Evolutionary conservation across 441 rosid genomes (phyloP).

Genomic region (Aleurites moluccanus): DNA sequence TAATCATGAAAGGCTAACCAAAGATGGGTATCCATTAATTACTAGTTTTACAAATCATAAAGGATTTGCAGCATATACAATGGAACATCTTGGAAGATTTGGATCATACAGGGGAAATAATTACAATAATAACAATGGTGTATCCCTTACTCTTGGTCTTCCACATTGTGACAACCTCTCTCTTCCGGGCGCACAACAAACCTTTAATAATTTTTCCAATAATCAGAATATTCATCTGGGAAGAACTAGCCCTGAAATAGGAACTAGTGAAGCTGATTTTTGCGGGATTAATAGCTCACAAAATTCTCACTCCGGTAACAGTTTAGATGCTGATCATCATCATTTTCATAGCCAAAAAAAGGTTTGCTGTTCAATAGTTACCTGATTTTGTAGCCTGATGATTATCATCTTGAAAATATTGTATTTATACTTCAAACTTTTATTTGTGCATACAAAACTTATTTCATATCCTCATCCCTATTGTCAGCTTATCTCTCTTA

Average conservation of each 20-base stretch:
- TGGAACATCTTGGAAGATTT: slow-evolving; percentile 79
- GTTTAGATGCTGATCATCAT: no score
- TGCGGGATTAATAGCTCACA: slow-evolving; percentile 64
- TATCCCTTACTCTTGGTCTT: slow-evolving; percentile 85
- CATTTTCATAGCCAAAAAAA: slow-evolving; percentile 75
- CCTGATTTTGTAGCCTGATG: slow-evolving; percentile 85
- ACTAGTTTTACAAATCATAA: slow-evolving; percentile 68
- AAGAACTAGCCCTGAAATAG: slow-evolving; percentile 71
- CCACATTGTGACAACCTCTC: slow-evolving; percentile 80
- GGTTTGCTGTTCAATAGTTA: slow-evolving; percentile 82
- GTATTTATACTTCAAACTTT: no score
- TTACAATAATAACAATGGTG: slow-evolving; percentile 78
- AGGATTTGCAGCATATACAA: slow-evolving; percentile 85
- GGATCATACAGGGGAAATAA: slow-evolving; percentile 68
- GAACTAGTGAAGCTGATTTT: slow-evolving; percentile 59
- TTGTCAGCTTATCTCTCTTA: no score
- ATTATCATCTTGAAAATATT: no score
- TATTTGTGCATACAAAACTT: no score
- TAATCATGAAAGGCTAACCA: slow-evolving; percentile 55
- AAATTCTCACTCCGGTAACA: no score
- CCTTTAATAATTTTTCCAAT: slow-evolving; percentile 70
- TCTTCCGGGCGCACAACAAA: slow-evolving; percentile 65
- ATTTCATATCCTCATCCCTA: no score
- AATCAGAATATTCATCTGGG: slow-evolving; percentile 75
- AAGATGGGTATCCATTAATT: slow-evolving; percentile 80